Base-by-base conservation (phyloP, 2,329 filamentous ascomycete genomes). In the Fusarium drepaniforme region DNA sequence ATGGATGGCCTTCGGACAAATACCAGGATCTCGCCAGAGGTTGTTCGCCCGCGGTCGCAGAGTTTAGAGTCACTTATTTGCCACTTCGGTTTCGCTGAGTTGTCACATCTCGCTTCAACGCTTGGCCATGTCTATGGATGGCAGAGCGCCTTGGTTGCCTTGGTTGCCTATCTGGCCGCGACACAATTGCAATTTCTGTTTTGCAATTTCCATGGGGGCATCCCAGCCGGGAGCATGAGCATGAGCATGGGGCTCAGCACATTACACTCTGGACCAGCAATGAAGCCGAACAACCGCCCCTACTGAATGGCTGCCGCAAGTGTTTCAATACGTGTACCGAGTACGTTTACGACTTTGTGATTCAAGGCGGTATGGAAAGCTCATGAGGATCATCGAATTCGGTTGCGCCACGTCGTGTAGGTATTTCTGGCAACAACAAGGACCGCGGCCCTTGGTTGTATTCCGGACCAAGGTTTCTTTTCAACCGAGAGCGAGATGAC, bases 91-190 rank as follows among this genome's bases (percentile, higher is more conserved):
- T 69, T 64, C 46, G 66, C 44, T 75, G 73, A 75, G 65, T 75
- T 66, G 57, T 75, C 73, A 75, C 60, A 71, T 75, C 49, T 73
- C 66, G 60, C 64, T 63, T 64, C 60, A 42, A 59, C 42, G 74
- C 74, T 68, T 68, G 59, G 63, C 38, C 46, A 40, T 35, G 23
- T 64, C 61, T 35, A 30, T n/a, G 23, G 33, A 53, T 18, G 30
- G 30, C 61, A 64, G 33, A 49, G 60, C 5, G 30, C 38, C n/a
- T 62, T 40, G 57, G 25, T 30, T 62, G 33, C 58, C 42, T n/a
- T 33, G 46, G 25, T 53, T 53, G 42, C 42, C 42, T 63, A n/a
- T 23, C 46, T 35, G 33, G 42, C 35, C 33, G 30, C 23, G 42
- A 49, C 30, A 51, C 21, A 46, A 35, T 16, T 18, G 28, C 62